Base-by-base conservation (phyloP, 2,329 filamentous ascomycete genomes). In the Aureobasidium sp. region DNA sequence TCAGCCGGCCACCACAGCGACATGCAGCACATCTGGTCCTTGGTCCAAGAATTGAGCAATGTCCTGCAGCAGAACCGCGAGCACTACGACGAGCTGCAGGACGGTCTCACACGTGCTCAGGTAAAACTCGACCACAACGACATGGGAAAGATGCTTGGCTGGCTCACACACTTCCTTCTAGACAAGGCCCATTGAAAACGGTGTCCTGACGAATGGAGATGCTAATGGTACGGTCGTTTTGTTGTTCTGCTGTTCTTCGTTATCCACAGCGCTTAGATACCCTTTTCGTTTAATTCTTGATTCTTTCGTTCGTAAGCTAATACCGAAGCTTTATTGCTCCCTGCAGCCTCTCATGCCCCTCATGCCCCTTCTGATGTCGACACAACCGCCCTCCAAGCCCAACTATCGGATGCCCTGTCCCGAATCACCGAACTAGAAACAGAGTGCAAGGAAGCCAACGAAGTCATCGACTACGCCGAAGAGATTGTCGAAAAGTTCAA, bases 1-100 rank as follows among this genome's bases (percentile, higher is more conserved):
- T 66, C 69, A 17, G 71, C 71, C 15, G 71, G 71, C n/a, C 70
- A 74, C 62, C 70, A 71, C 63, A 67, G 67, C 61, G 71, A 74
- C 55, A 73, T 74, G 71, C 70, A 71, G 61, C 69, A 67, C 15
- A 64, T 74, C 54, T 71, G 71, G 70, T 63, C 69, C 53, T 67
- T 71, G 46, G 70, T 74, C 66, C 71, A 74, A 60, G 63, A 64
- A 21, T 62, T 74, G 59, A 68, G 67, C 21, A 67, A 67, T 19
- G 68, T 67, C 65, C 61, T 74, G 40, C 68, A 71, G 62, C 68
- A 71, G 62, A 74, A 73, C 49, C 64, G 71, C 33, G 68, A 73
- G 62, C 66, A 71, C 23, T 72, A 69, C 65, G 62, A 64, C 27
- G 64, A 66, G 46, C 63, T 73, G 31, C 69, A 72, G 61, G 67